Conservation (phyloP, 441 rosid species). For the Pelargonium citronellum region DNA sequence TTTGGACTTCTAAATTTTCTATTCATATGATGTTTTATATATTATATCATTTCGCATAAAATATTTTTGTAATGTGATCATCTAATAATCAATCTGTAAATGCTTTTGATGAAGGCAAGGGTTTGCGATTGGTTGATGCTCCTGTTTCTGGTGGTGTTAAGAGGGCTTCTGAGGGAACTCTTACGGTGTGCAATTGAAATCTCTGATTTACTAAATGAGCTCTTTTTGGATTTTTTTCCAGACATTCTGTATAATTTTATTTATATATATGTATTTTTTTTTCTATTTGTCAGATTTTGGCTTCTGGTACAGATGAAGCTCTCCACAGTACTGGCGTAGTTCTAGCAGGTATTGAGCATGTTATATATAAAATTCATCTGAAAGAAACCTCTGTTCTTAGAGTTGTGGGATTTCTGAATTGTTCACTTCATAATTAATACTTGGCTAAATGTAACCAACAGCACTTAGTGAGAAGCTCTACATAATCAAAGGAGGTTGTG, state of each 20-base stretch:
- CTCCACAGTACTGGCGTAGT: slow-evolving; percentile 58
- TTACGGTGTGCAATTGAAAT: slow-evolving; percentile 52
- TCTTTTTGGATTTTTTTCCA: slow-evolving; percentile 22
- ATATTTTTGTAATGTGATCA: not conserved
- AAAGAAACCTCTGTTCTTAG: slow-evolving; percentile 7
- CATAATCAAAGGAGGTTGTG: slow-evolving; percentile 83
- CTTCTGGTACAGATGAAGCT: slow-evolving; percentile 79
- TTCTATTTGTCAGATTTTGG: slow-evolving; percentile 65
- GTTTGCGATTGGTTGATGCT: slow-evolving; percentile 88
- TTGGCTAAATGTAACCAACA: slow-evolving; percentile 33
- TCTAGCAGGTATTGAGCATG: slow-evolving; percentile 55
- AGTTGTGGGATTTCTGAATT: slow-evolving; percentile 19
- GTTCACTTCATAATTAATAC: slow-evolving; percentile 23
- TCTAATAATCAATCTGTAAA: slow-evolving; percentile 15
- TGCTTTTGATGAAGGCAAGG: slow-evolving; percentile 59
- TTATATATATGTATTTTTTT: not conserved
- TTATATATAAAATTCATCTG: slow-evolving; percentile 1
- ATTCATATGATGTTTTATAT: not conserved
- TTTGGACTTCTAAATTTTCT: not conserved
- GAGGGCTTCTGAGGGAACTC: slow-evolving; percentile 80
- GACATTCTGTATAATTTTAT: slow-evolving; percentile 7
- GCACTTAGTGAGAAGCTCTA: slow-evolving; percentile 96
- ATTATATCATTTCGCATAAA: not conserved
- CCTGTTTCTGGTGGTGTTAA: slow-evolving; percentile 99
- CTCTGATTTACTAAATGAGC: slow-evolving; percentile 12